Evolutionary conservation across 768 basidiomycete species (phyloP), one percentile per base, ranked within the genome.

Genomic region (Trametes sanguinea): DNA sequence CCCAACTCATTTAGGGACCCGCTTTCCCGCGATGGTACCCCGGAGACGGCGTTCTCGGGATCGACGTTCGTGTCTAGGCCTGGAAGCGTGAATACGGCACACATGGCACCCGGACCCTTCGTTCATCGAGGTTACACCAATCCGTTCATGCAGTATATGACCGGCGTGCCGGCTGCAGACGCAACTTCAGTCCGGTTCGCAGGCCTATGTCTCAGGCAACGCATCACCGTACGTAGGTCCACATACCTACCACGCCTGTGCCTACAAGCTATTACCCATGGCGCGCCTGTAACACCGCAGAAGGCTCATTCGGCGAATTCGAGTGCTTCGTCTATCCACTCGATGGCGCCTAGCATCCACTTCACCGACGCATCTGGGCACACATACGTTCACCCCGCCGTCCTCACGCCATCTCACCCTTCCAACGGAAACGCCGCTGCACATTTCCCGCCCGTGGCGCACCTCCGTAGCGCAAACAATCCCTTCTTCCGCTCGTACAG

Each of bases 301-400:
- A 61, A 64, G 32, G 54, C 53, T 30, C 67, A 62, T 54, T 60
- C 65, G 4, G 57, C 57, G 16, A 66, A 64, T 14, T 63, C 71
- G 9, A 63, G 59, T 39, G 48, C 57, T 27, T 64, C 66, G 11
- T 71, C 69, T 14, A 48, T 68, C 51, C 67, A 67, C 53, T 67
- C 71, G 50, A 39, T 71, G 43, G 59, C 66, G 29, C 67, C 70
- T 5, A 69, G 67, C 62, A 55, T 70, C 37, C 64, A 68, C 55
- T 62, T 69, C 55, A 46, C 53, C 30, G 60, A 65, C 52, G 51
- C 56, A 11, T 46, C 32, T 14, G 46, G 60, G 7, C 33, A 54
- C 57, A 30, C 40, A 35, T 30, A 44, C 27, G 29, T 53, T 8
- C 53, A 61, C 30, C 53, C 52, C 4, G 50, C 57, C 11, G 29